These are phyloP conservation scores for Hevea brasiliensis DNA, from an alignment of 345 rosid genomes.

Conservation along the genomic window DNA sequence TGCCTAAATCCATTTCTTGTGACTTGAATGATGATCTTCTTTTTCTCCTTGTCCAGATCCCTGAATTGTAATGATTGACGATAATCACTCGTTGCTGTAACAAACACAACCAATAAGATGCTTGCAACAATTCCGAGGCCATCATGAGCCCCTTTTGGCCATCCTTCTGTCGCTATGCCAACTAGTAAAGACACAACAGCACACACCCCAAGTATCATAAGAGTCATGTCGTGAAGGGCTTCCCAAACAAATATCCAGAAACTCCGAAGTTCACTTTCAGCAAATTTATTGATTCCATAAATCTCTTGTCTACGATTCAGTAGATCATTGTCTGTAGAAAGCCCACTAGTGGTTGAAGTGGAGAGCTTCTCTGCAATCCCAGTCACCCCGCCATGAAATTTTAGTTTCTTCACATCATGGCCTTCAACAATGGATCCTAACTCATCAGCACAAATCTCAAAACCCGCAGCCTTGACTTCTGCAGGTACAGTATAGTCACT, in stretches of 20 bases:
- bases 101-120: constrained; percentile 81
- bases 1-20: constrained; percentile 81
- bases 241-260: constrained; percentile 93
- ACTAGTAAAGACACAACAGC: constrained; percentile 87
- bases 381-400: constrained; percentile 67
- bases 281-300: constrained; percentile 80
- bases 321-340: constrained; percentile 34
- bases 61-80: constrained; percentile 85
- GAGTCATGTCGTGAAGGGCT: constrained; percentile 94
- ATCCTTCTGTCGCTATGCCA: constrained; percentile 88
- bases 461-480: constrained; percentile 84
- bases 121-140: constrained; percentile 92
- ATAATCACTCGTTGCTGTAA: constrained; percentile 83
- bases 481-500: constrained; percentile 78
- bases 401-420: constrained; percentile 73
- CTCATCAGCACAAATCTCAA: constrained; percentile 76
- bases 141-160: constrained; percentile 94
- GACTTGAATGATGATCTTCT: constrained; percentile 79
- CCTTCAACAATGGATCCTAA: constrained; percentile 83
- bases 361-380: constrained; percentile 67
- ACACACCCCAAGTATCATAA: constrained; percentile 84
- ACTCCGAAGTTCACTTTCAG: constrained; percentile 57
- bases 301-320: constrained; percentile 62
- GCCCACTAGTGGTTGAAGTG: constrained; percentile 58
- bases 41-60: constrained; percentile 90